Base-by-base conservation (phyloP, 2,329 filamentous ascomycete genomes). In the Nigrograna mackinnonii region DNA sequence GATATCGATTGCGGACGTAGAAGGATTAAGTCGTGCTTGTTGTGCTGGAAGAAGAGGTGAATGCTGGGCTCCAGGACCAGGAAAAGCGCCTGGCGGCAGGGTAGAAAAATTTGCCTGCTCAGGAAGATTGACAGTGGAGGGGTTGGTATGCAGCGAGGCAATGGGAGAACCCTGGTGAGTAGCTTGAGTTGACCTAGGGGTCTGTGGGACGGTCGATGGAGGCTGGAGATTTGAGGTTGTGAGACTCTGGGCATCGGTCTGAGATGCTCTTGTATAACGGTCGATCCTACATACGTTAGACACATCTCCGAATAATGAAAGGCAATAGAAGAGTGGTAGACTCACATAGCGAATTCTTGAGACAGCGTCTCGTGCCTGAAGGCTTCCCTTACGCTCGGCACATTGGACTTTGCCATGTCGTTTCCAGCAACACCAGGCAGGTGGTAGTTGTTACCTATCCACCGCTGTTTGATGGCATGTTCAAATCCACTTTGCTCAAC, bases 401-500 rank as follows among this genome's bases (percentile, higher is more conserved):
- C 89, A 64, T 99, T 99, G 45, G 90, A 96, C 72, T 97, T 96
- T 38, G 87, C 87, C 80, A 97, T 94, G 52, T 86, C 86, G 54
- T 99, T 99, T 12, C 94, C 94, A 41, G 80, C 78, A 26, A 88
- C 85, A 2, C 94, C 94, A 1, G 89, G 87, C 28, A 86, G 73
- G 60, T 87, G 78, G 65, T 86, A 97, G 50, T 88, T 82, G 22
- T 79, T 75, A 3, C 94, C 94, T 4, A 99, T 75, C 92, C 92
- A 99, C 67, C 91, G 84, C 62, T 91, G 84, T 71, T 99, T 99
- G 59, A 97, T 78, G 11, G 84, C 80, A 57, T 87, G 78, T 66
- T 99, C 94, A 62, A 95, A 99, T 5, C 94, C 94, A 65, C 90
- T 95, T 67, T 99, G 94, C 57, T 86, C 84, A 30, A 99, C 94